Conservation (phyloP, 768 basidiomycete species). For the Auricularia heimuer region DNA sequence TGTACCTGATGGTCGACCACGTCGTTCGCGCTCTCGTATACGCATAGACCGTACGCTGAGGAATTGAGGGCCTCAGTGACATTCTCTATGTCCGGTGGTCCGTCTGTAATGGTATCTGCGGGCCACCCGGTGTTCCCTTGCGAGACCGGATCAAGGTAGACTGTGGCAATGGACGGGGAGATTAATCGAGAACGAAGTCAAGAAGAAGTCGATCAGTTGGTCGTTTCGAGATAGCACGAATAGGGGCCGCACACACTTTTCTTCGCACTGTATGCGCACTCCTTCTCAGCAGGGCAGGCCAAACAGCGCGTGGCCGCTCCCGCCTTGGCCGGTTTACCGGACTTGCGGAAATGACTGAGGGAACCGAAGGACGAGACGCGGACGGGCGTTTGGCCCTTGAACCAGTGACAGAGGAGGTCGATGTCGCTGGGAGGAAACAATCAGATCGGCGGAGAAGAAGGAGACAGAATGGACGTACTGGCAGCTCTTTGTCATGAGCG, state of each 20-base stretch:
- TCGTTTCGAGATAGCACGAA: background rate
- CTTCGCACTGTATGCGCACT: slow-evolving; percentile 83
- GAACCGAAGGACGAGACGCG: slow-evolving; percentile 83
- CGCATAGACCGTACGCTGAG: slow-evolving; percentile 72
- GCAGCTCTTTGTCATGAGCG: slow-evolving; percentile 84
- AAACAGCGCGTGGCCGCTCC: slow-evolving; percentile 63
- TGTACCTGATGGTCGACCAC: slow-evolving; percentile 76
- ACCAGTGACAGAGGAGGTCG: slow-evolving; percentile 72
- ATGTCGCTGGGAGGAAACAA: slow-evolving; percentile 49
- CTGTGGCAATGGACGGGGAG: slow-evolving; percentile 25
- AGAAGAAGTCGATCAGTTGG: background rate
- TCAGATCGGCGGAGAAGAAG: background rate
- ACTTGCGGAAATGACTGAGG: slow-evolving; percentile 69
- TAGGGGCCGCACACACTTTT: slow-evolving; percentile 37
- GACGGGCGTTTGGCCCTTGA: slow-evolving; percentile 51
- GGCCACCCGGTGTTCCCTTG: slow-evolving; percentile 55
- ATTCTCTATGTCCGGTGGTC: slow-evolving; percentile 79
- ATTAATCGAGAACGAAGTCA: slow-evolving; percentile 3
- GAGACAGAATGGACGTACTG: slow-evolving; percentile 44
- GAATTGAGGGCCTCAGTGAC: slow-evolving; percentile 58
- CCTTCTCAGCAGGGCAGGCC: slow-evolving; percentile 59
- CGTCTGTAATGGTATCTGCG: slow-evolving; percentile 58
- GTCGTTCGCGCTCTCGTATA: slow-evolving; percentile 77
- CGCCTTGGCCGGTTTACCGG: slow-evolving; percentile 57
- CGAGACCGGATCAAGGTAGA: slow-evolving; percentile 70